Conservation (phyloP, 352 stramenopile species). For the Globisporangium nodosum region DNA sequence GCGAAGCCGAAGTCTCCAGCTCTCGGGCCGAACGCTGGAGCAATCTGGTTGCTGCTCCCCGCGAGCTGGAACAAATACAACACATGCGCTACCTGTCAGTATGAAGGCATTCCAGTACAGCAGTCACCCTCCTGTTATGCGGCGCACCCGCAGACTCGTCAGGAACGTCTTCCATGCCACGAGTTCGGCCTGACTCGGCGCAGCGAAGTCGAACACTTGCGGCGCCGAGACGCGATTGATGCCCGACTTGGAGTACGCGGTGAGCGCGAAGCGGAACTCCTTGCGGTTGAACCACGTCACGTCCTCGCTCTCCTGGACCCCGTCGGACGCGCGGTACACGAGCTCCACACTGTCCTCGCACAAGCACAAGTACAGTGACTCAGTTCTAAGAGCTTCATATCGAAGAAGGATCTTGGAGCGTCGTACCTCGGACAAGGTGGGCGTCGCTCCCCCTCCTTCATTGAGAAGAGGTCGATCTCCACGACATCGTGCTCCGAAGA, state of each 20-base stretch:
- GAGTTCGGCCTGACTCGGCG: constrained; percentile 48
- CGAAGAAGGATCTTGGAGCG: neutral
- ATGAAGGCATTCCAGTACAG: neutral
- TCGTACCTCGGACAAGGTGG: constrained; percentile 51
- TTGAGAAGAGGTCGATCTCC: constrained; percentile 79
- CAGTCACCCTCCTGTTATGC: neutral
- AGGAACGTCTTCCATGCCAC: constrained; percentile 71
- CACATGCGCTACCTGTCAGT: too few species aligned
- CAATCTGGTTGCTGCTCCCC: constrained; percentile 18
- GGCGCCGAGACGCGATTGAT: constrained; percentile 58
- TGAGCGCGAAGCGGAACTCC: constrained; percentile 62
- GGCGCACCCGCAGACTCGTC: constrained; percentile 35
- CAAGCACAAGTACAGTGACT: neutral
- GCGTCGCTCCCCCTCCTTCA: constrained; percentile 67
- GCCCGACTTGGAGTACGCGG: constrained; percentile 49
- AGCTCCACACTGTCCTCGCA: constrained; percentile 32
- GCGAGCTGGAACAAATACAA: neutral
- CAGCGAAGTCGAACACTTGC: constrained; percentile 63
- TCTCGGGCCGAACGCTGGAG: constrained; percentile 16
- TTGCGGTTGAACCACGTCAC: constrained; percentile 64
- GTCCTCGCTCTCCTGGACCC: constrained; percentile 48
- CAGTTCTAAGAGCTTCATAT: neutral
- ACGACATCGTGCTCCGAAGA: constrained; percentile 47
- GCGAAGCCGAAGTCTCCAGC: neutral
- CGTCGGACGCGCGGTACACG: constrained; percentile 54